phyloP scores from a whole-genome alignment of 2,329 filamentous ascomycete species.

The Ophiostoma perfectum region DNA sequence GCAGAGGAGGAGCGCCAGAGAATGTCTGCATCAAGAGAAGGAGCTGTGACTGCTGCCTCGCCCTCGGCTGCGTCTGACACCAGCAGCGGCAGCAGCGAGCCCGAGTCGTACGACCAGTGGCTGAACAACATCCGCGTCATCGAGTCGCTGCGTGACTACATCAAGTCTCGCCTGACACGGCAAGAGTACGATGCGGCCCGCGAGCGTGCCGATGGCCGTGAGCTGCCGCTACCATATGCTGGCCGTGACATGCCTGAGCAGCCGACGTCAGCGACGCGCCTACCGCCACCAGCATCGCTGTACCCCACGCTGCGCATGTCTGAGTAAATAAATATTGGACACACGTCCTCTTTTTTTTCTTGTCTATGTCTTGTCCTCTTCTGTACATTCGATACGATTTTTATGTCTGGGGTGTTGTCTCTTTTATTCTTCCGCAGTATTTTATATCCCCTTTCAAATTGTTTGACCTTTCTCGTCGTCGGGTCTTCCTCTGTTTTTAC shows the following conservation, averaged over 20 bases:
- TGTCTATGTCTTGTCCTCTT: background rate
- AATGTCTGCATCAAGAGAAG: slow-evolving; percentile 19
- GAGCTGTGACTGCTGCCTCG: slow-evolving; percentile 43
- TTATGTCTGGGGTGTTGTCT: background rate
- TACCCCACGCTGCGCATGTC: slow-evolving; percentile 27
- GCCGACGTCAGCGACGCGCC: slow-evolving; percentile 29
- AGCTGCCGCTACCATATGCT: slow-evolving; percentile 3
- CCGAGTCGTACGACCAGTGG: slow-evolving; percentile 60
- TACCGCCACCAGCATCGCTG: slow-evolving; percentile 21
- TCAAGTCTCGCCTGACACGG: slow-evolving; percentile 52
- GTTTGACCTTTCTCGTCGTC: background rate
- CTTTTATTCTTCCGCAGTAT: background rate
- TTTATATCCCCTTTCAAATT: slow-evolving; percentile 4
- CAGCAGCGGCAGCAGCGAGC: slow-evolving; percentile 46
- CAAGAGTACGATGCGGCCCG: slow-evolving; percentile 44
- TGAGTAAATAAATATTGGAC: background rate
- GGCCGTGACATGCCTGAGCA: slow-evolving; percentile 29
- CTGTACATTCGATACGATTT: slow-evolving; percentile 15
- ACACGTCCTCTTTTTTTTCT: background rate
- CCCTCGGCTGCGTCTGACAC: slow-evolving; percentile 53
- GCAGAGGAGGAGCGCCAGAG: slow-evolving; percentile 27
- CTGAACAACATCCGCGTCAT: slow-evolving; percentile 61
- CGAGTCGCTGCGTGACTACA: slow-evolving; percentile 55
- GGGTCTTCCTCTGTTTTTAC: background rate
- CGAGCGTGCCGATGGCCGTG: background rate